A percentile compares a stretch with the other conserved stretches of the same genome.
phyloP scores from a whole-genome alignment of 225 moss, liverwort and hornwort species.

The Pseudisothecium myosuroides region DNA sequence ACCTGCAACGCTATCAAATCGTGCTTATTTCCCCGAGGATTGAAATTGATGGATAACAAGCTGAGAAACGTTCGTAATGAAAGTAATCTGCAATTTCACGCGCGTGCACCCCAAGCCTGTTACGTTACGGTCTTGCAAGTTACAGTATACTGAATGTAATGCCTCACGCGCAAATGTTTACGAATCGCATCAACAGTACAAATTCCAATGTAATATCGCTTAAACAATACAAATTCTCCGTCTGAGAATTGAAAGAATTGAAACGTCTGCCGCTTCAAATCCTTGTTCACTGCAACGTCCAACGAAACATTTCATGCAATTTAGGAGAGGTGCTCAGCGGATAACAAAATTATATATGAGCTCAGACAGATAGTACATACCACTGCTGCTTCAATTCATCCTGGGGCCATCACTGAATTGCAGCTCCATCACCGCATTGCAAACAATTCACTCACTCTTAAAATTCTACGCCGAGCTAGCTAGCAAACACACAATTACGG shows the following conservation, averaged over 20 bases:
- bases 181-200: not conserved
- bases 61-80: not conserved
- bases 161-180: too few relatives aligned
- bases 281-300: not conserved
- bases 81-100: not conserved
- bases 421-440: not conserved
- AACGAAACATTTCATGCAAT: not conserved
- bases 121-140: not conserved
- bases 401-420: not conserved
- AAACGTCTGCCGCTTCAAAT: not conserved
- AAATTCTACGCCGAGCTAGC: not conserved
- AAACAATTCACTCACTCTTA: not conserved
- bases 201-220: not conserved
- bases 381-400: not conserved
- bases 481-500: not conserved
- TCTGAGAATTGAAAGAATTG: not conserved
- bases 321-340: not conserved
- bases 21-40: not conserved
- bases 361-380: not conserved
- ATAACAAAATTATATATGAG: not conserved
- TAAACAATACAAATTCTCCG: not conserved
- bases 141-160: not conserved
- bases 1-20: not conserved
- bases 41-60: not conserved
- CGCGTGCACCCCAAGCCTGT: not conserved